phyloP scores from a whole-genome alignment of 345 rosid species.

The Sonneratia alba region DNA sequence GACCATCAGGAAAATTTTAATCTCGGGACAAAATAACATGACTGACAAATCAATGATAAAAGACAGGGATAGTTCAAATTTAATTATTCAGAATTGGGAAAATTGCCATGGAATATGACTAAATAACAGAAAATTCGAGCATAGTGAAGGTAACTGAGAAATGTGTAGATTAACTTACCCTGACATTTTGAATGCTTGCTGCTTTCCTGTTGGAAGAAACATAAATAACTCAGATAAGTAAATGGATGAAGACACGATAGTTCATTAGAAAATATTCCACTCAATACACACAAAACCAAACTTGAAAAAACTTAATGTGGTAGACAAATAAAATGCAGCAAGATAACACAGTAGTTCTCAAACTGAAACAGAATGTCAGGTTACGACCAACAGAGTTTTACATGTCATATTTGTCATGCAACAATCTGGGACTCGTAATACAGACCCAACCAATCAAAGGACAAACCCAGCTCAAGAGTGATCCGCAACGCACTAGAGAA shows the following conservation, averaged over 20 bases:
- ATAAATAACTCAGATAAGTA: not conserved
- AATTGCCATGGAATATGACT: not conserved
- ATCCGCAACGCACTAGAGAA: not conserved
- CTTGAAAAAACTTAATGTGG: not conserved
- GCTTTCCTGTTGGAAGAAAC: conserved; percentile 6
- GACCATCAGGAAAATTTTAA: not conserved
- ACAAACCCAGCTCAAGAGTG: not conserved
- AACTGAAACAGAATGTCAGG: not conserved
- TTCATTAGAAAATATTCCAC: not conserved
- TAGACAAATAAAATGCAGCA: not conserved
- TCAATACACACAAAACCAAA: not conserved
- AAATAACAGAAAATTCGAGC: not conserved
- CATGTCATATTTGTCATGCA: too few species aligned
- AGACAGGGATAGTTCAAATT: not conserved
- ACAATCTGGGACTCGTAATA: too few species aligned
- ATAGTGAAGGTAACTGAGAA: not conserved
- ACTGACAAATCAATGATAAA: not conserved
- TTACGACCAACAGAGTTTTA: not conserved
- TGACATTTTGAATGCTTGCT: conserved; percentile 8
- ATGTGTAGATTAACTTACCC: conserved; percentile 4
- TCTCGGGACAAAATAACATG: not conserved
- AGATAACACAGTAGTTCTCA: not conserved
- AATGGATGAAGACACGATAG: not conserved
- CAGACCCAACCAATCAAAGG: not conserved
- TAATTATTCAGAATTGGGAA: not conserved